These are phyloP conservation scores for Iberis pinnata DNA, from an alignment of 345 rosid genomes.

Conservation along the genomic window DNA sequence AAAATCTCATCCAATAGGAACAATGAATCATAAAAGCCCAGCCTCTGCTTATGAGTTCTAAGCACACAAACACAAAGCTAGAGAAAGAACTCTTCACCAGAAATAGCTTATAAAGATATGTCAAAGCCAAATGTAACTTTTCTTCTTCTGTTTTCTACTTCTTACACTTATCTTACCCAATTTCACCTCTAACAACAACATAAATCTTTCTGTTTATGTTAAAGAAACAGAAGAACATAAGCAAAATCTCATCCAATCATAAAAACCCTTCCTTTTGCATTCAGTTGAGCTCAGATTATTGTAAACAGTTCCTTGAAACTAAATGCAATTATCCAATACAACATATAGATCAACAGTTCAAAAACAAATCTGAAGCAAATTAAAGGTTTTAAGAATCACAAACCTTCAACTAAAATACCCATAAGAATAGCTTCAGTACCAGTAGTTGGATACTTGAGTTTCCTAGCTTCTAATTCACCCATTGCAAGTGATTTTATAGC, in stretches of 20 bases:
- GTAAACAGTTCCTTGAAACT: background rate
- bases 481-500: conserved; percentile 71
- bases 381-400: conserved; percentile 21
- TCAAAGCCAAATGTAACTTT: too few species aligned
- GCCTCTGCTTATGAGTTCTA: too few species aligned
- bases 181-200: too few species aligned
- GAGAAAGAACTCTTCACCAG: too few species aligned
- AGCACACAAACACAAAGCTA: too few species aligned
- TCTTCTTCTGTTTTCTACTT: too few species aligned
- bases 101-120: too few species aligned
- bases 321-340: background rate
- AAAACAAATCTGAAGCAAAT: conserved; percentile 2
- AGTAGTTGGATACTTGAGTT: conserved; percentile 69
- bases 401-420: conserved; percentile 93
- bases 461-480: conserved; percentile 88
- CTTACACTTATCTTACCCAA: too few species aligned
- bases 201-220: too few species aligned
- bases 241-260: too few species aligned
- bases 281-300: background rate
- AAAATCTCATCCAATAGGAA: background rate
- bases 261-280: background rate
- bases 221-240: too few species aligned
- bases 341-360: background rate
- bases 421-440: conserved; percentile 81
- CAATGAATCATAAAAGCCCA: conserved; percentile 5